Percentiles rank a stretch among this genome's conserved stretches.
phyloP scores from a whole-genome alignment of 768 basidiomycete species.

The Mycena sanguinolenta region DNA sequence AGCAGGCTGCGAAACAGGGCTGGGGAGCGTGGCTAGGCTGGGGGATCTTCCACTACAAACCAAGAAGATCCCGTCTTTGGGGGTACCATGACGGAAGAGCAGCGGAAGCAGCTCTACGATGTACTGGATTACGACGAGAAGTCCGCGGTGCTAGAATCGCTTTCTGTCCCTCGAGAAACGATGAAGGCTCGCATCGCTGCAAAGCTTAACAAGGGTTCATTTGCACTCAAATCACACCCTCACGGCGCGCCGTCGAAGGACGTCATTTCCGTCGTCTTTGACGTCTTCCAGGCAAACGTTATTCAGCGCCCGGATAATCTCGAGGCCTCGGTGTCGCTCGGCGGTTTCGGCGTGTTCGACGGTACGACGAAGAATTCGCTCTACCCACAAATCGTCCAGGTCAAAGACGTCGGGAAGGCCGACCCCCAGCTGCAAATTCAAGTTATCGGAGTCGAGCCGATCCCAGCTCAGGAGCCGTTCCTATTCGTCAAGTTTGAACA shows the following conservation, averaged over 20 bases:
- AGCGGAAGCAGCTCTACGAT: conserved; percentile 90
- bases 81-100: conserved; percentile 87
- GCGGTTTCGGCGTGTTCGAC: conserved; percentile 90
- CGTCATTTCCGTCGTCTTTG: conserved; percentile 89
- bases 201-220: conserved; percentile 89
- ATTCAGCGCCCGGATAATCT: conserved; percentile 90
- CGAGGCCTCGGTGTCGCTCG: conserved; percentile 87
- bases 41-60: conserved; percentile 65
- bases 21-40: conserved; percentile 85
- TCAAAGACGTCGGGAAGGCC: conserved; percentile 49
- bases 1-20: conserved; percentile 63
- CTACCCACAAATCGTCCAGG: conserved; percentile 92
- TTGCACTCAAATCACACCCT: conserved; percentile 84
- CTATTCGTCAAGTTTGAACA: conserved; percentile 94
- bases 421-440: conserved; percentile 28
- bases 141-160: conserved; percentile 73
- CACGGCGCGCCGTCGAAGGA: conserved; percentile 70
- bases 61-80: conserved; percentile 70
- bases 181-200: conserved; percentile 82
- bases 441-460: conserved; percentile 31
- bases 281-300: conserved; percentile 86
- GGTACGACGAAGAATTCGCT: conserved; percentile 86
- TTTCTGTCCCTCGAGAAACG: conserved; percentile 83
- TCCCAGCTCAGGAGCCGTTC: conserved; percentile 67
- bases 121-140: conserved; percentile 94